Base-by-base conservation (phyloP, 257 asterid species). In the Phtheirospermum japonicum region DNA sequence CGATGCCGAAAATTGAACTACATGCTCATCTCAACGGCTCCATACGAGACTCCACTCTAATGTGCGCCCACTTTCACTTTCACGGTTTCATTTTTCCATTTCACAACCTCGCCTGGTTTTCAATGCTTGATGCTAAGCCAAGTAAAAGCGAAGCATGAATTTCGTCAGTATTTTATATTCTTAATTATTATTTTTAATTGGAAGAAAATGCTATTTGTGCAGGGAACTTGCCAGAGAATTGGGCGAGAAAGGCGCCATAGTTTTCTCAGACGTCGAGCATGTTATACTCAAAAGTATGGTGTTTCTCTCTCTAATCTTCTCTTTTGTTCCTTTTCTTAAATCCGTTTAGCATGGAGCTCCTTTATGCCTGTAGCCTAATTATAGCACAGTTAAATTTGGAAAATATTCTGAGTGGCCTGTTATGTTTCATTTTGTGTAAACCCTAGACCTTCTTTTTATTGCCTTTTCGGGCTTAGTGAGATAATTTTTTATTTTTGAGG, bases 11-110 rank as follows among this genome's bases (percentile, higher is more conserved):
- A 73, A 74, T 88, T 64, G 98, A 88, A 73, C 64, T 91, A 5
- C 96, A 91, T 50, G 96, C 98, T 17, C 98, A 91, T 79, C 95
- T 91, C 39, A 85, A 88, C 75, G 98, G 98, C 70, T 91, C 98
- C 61, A 81, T 91, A 57, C 74, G 98, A 67, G 87, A 86, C 76
- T 72, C 95, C 63, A 91, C 96, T 71, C 77, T 88, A 50, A 70
- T 86, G 98, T 91, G 83, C 17, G 53, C 66, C 57, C 32, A 26
- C 8, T 30, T 33, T 42, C 63, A 46, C 36, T 65, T 36, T 53
- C 40, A 5, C 40, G 42, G 31, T 53, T 58, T 0, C 17, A 37
- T n/a, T 64, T 33, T 68, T 57, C 37, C 4, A 13, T 14, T 57
- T 45, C n/a, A 33, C 30, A 36, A 13, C 58, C 31, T 53, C 9